Percentiles rank a stretch among this genome's conserved stretches.
Evolutionary conservation across 352 stramenopile genomes (phyloP).

Genomic region (Pythium brassicae): DNA sequence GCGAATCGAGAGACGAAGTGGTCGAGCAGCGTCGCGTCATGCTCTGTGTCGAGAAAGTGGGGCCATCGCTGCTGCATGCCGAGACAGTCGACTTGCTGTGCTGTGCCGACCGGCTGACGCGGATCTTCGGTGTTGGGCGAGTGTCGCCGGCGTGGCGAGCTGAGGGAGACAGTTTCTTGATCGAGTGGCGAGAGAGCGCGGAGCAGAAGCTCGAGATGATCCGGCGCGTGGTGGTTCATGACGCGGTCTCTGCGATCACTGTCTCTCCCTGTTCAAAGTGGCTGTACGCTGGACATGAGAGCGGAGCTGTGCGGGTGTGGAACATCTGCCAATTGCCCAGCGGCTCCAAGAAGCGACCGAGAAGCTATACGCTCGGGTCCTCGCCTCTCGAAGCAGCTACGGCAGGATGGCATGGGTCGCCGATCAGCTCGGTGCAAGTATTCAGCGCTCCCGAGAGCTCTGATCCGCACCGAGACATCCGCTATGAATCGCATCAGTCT

Average conservation of each 20-base stretch:
- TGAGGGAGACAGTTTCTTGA: conserved; percentile 15
- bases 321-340: conserved; percentile 13
- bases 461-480: neutral
- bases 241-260: conserved; percentile 29
- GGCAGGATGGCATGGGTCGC: conserved; percentile 2
- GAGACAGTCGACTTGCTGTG: conserved; percentile 34
- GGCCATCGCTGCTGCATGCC: conserved; percentile 26
- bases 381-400: conserved; percentile 11
- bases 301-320: conserved; percentile 53
- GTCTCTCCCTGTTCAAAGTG: conserved; percentile 38
- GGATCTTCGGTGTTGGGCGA: conserved; percentile 34
- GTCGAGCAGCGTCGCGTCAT: conserved; percentile 18
- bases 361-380: neutral
- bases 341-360: neutral
- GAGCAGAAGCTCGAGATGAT: conserved; percentile 15
- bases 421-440: conserved; percentile 1
- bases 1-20: neutral
- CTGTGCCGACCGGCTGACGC: conserved; percentile 16
- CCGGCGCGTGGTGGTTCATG: conserved; percentile 23
- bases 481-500: neutral
- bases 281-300: conserved; percentile 43
- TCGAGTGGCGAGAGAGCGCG: conserved; percentile 28
- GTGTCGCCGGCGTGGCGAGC: neutral
- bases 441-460: neutral
- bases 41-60: conserved; percentile 49